phyloP scores from a whole-genome alignment of 306 rosid species.

The Cicer yamashitae region DNA sequence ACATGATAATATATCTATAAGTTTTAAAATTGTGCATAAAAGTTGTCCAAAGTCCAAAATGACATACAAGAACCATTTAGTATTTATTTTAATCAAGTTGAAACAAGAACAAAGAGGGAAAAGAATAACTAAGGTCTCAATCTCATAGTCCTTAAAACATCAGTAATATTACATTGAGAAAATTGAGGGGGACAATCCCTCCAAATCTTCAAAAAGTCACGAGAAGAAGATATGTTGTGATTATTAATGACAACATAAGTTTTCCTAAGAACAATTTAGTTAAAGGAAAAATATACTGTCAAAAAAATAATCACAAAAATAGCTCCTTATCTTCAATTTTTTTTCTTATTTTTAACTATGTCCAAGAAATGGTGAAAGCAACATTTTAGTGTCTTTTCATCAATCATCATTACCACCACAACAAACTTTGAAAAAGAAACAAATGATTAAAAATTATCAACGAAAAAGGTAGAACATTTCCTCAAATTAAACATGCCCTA shows the following conservation, averaged over 20 bases:
- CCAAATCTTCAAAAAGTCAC: not conserved
- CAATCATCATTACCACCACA: not conserved
- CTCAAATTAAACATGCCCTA: not conserved
- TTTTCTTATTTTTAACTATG: not conserved
- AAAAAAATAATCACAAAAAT: not conserved
- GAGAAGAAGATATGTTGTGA: not conserved
- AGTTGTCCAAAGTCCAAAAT: conserved; percentile 6
- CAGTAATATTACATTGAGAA: not conserved
- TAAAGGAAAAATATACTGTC: not conserved
- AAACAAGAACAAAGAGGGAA: not conserved
- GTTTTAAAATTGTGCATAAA: conserved; percentile 1
- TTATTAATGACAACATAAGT: not conserved
- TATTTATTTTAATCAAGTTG: not conserved
- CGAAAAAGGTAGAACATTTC: not conserved
- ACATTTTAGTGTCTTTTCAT: not conserved
- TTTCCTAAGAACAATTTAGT: conserved; percentile 4
- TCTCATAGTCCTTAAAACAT: not conserved
- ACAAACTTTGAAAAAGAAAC: not conserved
- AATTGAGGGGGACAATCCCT: not conserved
- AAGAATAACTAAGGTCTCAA: not conserved
- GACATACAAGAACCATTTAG: conserved; percentile 6
- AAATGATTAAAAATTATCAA: not conserved
- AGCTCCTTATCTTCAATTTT: not conserved
- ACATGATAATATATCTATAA: conserved; percentile 21
- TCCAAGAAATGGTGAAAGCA: conserved; percentile 5